Conservation (phyloP, 345 rosid genomes). For the Eucalyptus paniculata region DNA sequence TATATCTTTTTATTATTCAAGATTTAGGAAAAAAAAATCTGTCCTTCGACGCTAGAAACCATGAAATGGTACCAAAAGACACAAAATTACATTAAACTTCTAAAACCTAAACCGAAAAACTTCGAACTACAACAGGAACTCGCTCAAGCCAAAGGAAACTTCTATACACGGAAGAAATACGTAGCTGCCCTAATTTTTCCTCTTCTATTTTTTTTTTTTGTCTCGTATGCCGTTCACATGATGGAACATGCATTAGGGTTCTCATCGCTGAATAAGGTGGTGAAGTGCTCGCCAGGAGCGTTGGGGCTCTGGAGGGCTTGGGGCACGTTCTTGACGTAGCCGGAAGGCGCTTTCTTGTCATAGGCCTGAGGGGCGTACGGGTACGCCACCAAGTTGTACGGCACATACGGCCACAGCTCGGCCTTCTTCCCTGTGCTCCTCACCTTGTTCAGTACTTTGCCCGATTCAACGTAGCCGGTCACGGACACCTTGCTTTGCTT, state of each 20-base stretch:
- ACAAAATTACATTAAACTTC: neutral
- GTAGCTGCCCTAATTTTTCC: neutral
- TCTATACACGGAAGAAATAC: neutral
- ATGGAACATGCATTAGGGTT: constrained; percentile 40
- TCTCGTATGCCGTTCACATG: constrained; percentile 3
- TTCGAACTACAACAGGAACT: neutral
- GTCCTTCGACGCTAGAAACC: neutral
- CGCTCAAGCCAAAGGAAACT: neutral
- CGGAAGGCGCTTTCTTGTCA: constrained; percentile 48
- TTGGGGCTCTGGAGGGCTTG: constrained; percentile 23
- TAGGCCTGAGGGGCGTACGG: constrained; percentile 34
- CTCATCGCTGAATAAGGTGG: constrained; percentile 37
- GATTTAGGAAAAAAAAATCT: neutral
- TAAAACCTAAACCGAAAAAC: neutral
- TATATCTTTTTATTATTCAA: neutral
- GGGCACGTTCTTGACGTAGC: constrained; percentile 26
- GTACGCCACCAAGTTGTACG: constrained; percentile 29
- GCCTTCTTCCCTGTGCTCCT: constrained; percentile 36
- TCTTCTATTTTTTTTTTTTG: neutral
- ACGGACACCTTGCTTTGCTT: constrained; percentile 38
- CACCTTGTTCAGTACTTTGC: constrained; percentile 29
- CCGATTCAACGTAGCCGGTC: constrained; percentile 30
- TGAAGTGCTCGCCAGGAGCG: constrained; percentile 8
- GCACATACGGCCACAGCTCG: constrained; percentile 45
- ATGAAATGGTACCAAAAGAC: neutral